Evolutionary conservation across 257 asterid species (phyloP).

Genomic region (Orobanche coerulescens): DNA sequence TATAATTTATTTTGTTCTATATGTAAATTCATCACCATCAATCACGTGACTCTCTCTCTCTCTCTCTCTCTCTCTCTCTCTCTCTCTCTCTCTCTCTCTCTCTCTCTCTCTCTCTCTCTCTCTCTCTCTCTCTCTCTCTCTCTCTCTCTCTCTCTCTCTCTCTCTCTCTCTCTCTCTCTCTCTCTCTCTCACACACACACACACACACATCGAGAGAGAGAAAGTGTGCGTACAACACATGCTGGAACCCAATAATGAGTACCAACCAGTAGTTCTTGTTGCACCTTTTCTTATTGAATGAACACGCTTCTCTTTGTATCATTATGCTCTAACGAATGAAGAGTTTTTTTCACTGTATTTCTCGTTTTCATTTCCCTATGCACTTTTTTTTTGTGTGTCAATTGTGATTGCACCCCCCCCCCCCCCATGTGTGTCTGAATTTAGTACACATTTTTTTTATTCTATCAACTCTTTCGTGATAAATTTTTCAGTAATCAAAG

Average conservation of each 20-base stretch:
- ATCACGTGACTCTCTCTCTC: not conserved
- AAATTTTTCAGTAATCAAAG: no score
- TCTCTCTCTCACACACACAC: not conserved
- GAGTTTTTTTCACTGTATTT: no score
- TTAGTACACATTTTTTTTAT: no score
- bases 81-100: not conserved
- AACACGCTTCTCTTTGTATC: not conserved
- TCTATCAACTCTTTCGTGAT: no score
- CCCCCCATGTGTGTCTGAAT: no score
- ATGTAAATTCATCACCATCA: no score
- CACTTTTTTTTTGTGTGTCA: no score
- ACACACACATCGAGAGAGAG: not conserved
- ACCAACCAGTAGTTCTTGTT: not conserved
- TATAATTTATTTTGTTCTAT: not conserved
- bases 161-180: not conserved
- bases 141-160: not conserved
- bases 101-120: not conserved
- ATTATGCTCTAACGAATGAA: no score
- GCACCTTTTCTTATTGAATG: not conserved
- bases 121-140: not conserved
- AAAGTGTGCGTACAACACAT: no score
- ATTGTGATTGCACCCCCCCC: no score
- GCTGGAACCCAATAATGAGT: not conserved
- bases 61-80: not conserved
- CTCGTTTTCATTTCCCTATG: no score